These are phyloP conservation scores for Penicillium polonicum DNA, from an alignment of 2,329 filamentous ascomycete species.

Conservation along the genomic window DNA sequence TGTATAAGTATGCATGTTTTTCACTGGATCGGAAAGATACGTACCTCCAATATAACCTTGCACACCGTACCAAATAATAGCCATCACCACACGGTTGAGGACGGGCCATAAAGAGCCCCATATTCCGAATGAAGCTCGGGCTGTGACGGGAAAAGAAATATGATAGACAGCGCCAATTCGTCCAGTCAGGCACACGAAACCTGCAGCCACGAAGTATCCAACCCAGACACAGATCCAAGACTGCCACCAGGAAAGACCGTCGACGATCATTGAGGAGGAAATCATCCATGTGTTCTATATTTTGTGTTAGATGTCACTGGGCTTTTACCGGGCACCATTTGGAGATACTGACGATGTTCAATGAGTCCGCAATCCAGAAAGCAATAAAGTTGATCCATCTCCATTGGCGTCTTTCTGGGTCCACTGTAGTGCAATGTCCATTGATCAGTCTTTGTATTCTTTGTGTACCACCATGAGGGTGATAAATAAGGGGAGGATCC, in stretches of 20 bases:
- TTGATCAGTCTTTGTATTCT: neutral
- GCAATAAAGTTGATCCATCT: conserved; percentile 82
- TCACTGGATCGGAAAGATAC: conserved; percentile 2
- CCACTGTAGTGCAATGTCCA: conserved; percentile 55
- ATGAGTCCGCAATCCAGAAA: conserved; percentile 82
- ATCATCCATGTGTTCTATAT: conserved; percentile 87
- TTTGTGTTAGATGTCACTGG: conserved; percentile 1
- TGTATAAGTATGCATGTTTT: neutral
- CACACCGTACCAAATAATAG: conserved; percentile 85
- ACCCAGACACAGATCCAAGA: conserved; percentile 86
- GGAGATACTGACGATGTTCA: conserved; percentile 63
- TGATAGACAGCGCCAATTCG: conserved; percentile 85
- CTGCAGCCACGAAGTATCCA: conserved; percentile 74
- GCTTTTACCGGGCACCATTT: neutral
- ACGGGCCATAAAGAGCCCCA: conserved; percentile 89
- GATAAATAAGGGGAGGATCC: neutral
- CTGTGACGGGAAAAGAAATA: conserved; percentile 81
- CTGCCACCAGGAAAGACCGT: conserved; percentile 86
- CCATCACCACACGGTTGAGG: conserved; percentile 83
- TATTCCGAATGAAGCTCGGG: conserved; percentile 77
- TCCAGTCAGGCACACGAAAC: conserved; percentile 74
- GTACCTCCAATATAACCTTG: conserved; percentile 67
- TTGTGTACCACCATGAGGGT: neutral
- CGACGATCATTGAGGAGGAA: conserved; percentile 74
- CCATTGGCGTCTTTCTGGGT: conserved; percentile 78